Evolutionary conservation across 805 yeast species (phyloP).

Genomic region (Myxozyma sirexii): DNA sequence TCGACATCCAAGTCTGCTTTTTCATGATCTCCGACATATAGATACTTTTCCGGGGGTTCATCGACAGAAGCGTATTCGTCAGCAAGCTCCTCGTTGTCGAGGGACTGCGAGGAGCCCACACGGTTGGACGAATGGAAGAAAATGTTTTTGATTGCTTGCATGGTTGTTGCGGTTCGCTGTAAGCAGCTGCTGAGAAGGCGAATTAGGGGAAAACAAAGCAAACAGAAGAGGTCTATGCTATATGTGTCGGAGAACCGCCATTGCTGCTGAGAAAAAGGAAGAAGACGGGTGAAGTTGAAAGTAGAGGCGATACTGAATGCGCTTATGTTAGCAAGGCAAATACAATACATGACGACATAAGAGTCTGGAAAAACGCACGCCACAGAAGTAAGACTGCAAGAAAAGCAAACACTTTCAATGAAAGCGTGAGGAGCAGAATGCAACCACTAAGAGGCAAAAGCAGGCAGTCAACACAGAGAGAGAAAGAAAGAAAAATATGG

Average conservation of each 20-base stretch:
- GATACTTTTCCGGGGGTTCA: slow-evolving; percentile 24
- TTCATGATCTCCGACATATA: no score
- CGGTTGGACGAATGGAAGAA: slow-evolving; percentile 4
- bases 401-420: neutral
- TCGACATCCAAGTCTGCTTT: slow-evolving; percentile 1
- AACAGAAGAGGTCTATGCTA: neutral
- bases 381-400: neutral
- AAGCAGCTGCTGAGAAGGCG: neutral
- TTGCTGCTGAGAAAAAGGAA: neutral
- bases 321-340: neutral
- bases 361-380: neutral
- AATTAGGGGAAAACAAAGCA: neutral
- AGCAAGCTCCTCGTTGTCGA: slow-evolving; percentile 14
- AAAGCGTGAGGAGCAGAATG: neutral
- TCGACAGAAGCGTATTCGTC: slow-evolving; percentile 16
- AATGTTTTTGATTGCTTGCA: slow-evolving; percentile 12
- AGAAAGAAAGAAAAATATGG: neutral
- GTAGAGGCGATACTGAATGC: neutral
- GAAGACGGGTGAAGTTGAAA: neutral
- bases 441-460: neutral
- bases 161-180: neutral
- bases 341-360: neutral
- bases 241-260: slow-evolving; percentile 1
- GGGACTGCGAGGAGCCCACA: neutral
- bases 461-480: neutral